Evolutionary conservation across 2,329 filamentous ascomycete species (phyloP), one percentile per base, ranked within the genome.

Genomic region (Fusarium sp.): DNA sequence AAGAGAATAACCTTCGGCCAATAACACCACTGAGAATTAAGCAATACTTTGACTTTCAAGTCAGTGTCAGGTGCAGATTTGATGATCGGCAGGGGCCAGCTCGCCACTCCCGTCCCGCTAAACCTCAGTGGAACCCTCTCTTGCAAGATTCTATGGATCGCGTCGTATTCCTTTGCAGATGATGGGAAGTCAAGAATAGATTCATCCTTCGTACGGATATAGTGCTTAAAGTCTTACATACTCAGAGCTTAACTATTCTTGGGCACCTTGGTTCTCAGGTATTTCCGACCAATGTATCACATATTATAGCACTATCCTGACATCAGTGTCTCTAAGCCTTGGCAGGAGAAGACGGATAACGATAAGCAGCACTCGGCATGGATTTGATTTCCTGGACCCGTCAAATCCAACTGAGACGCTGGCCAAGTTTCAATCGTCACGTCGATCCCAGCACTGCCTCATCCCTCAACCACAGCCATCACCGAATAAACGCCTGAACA

Each of bases 381-480:
- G 59, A 48, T 46, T 41, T 35, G 14, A 42, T 43, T 39, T 51
- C 23, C 49, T 54, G 47, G 53, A 40, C 54, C 50, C 51, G 23
- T 35, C 54, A 43, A 66, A 40, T 47, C 49, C 41, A 25, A 42
- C 51, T 63, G 49, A 63, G 59, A 42, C 45, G 45, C 45, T 21
- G 53, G 50, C 33, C 60, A 74, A 73, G 75, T 75, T 75, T 75
- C 66, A 73, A 75, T 75, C 71, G 71, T 60, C 73, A 64, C 50
- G 58, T 58, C 40, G 71, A 73, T 74, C 72, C 27, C 23, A 53
- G 46, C 37, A 65, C 39, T 50, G 39, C 37, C 48, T 49, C 40
- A 60, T 36, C 33, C 20, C n/a, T 47, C 50, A 42, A 23, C 25
- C 25, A 25, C 25, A 25, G 10, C 25, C 25, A 25, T 23, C 29